Base-by-base conservation (phyloP, 1,284 basidiomycete species). In the Pulveroboletus sp. region DNA sequence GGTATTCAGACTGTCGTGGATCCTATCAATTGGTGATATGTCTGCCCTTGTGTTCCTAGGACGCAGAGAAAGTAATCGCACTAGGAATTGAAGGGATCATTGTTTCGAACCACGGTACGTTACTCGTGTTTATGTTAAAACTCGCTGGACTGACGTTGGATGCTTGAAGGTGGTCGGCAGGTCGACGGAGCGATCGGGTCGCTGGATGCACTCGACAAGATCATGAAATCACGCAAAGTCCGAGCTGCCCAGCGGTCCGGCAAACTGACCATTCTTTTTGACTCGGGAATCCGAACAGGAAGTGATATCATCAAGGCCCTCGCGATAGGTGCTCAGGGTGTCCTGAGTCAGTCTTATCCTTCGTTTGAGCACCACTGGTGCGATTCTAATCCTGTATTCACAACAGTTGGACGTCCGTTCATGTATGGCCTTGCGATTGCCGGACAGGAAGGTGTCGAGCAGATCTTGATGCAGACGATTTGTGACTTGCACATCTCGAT, bases 181-280 rank as follows among this genome's bases (percentile, higher is more conserved):
- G 78, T 94, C 4, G 92, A 94, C 66, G 90, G 91, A 3, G 88
- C 85, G 1, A 81, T 93, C n/a, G 84, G 86, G 0, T 86, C 89
- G 2, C 73, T 94, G 18, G 83, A 85, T 59, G 87, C 89, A 2
- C 79, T 94, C 1, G 81, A 83, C 57, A 73, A 70, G 49, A 85
- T 91, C 64, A 84, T 81, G 75, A 74, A 76, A 52, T 87, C 84
- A 29, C 74, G 70, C n/a, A 81, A 80, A 59, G 77, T 92, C 58
- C 76, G 75, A 44, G 77, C 74, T 0, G 86, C 87, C 0, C 87
- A 89, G 65, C 64, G 74, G 26, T 72, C 78, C 1, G 84, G 84
- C 9, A 81, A 81, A 49, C 74, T 93, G 48, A 87, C 87, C 1
- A 75, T 94, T 17, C 74, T 94, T 3, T 93, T 93, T 67, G 91